Conservation (phyloP, 352 stramenopile genomes). For the Phytophthora europaea region DNA sequence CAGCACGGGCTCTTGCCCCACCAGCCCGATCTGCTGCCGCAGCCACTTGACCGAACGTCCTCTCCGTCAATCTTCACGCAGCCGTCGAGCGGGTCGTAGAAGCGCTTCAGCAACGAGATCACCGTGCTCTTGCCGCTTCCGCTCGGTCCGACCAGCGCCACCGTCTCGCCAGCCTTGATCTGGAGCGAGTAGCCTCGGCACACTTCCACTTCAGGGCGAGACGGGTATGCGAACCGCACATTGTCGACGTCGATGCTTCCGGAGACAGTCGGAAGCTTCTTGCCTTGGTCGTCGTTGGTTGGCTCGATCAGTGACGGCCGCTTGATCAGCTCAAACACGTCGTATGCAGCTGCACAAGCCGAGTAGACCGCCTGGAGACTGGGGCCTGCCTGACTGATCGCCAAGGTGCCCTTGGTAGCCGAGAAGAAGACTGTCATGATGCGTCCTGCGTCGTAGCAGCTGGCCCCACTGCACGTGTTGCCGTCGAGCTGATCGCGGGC, state of each 20-base stretch:
- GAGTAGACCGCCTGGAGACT: constrained; percentile 49
- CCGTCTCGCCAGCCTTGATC: constrained; percentile 58
- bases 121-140: constrained; percentile 74
- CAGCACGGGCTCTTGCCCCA: constrained; percentile 84
- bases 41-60: constrained; percentile 74
- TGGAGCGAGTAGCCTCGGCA: constrained; percentile 51
- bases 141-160: constrained; percentile 65
- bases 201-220: constrained; percentile 50
- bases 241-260: constrained; percentile 87
- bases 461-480: constrained; percentile 28
- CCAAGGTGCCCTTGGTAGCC: too few species aligned
- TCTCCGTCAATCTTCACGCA: constrained; percentile 55
- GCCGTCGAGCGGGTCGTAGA: constrained; percentile 60
- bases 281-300: constrained; percentile 33
- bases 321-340: constrained; percentile 68
- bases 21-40: constrained; percentile 84
- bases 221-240: constrained; percentile 73
- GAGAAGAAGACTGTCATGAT: too few species aligned
- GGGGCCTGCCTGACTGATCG: constrained; percentile 47
- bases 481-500: constrained; percentile 40
- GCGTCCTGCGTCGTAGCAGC: constrained; percentile 63
- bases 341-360: constrained; percentile 45
- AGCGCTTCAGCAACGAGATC: constrained; percentile 62
- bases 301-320: constrained; percentile 59
- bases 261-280: constrained; percentile 31